Base-by-base conservation (phyloP, 441 rosid species). In the Aleurites moluccanus region DNA sequence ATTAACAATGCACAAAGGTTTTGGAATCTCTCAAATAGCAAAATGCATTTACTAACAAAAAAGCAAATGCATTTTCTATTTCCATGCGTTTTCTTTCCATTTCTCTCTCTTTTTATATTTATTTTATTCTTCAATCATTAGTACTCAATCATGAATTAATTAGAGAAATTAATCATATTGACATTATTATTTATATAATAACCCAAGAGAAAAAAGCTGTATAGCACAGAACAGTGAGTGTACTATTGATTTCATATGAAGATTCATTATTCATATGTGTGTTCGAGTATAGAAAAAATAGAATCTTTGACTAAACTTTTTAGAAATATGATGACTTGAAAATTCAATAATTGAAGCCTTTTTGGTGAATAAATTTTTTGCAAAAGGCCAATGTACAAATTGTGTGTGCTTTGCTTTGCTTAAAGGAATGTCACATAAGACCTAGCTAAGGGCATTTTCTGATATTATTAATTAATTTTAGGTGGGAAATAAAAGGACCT, bases 251-350 rank as follows among this genome's bases (percentile, higher is more conserved):
- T 33, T 49, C 71, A 6, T 14, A 20, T 53, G 27, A 25, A 33
- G 28, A 33, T 52, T 49, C 59, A 47, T 38, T 35, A 35, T 35
- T 35, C 38, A 35, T 23, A 10, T 42, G 55, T 6, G 3, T 44
- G 55, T 10, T 66, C 23, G 5, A 14, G 33, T 0, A 23, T 10
- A 67, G n/a, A 21, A 40, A 25, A 56, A 33, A 16, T 30, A 28
- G 42, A 66, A 47, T 67, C 70, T 45, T 45, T 67, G 57, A 67
- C 71, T 27, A 30, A 28, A 8, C 71, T 49, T 67, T 42, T 28
- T 2, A 18, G 23, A 47, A 18, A 38, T 25, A 3, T 18, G 9
- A 35, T 66, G 59, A 68, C 42, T 68, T 47, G 3, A 18, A 21
- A 16, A 45, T 16, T 27, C 40, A 23, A 25, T 67, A 14, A 45